Percentiles rank a stretch among this genome's conserved stretches.
phyloP scores from a whole-genome alignment of 1,139 yeast species.

The Debaryomycetaceae sp. region DNA sequence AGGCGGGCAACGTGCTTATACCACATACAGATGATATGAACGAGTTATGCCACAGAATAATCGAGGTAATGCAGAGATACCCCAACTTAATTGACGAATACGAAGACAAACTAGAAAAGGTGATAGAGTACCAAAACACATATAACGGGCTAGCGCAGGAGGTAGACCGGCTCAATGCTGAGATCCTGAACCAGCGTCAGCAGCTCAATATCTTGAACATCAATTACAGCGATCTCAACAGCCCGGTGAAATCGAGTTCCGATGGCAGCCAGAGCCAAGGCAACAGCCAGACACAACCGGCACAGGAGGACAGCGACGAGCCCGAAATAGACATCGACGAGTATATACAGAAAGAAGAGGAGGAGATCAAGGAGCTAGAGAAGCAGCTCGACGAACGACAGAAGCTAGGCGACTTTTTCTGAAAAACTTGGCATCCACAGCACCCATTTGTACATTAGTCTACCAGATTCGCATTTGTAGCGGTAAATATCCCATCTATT shows the following conservation, averaged over 20 bases:
- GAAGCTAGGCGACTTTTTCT: conserved; percentile 2
- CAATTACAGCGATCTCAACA: conserved; percentile 20
- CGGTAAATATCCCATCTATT: conserved; percentile 9
- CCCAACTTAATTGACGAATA: conserved; percentile 29
- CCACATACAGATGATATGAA: conserved; percentile 10
- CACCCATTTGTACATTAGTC: conserved; percentile 8
- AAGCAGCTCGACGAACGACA: conserved; percentile 19
- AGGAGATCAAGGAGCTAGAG: conserved; percentile 32
- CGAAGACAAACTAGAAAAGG: conserved; percentile 17
- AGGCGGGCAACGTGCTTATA: not conserved
- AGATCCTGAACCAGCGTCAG: conserved; percentile 25
- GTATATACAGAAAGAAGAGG: conserved; percentile 30
- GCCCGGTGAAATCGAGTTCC: conserved; percentile 14
- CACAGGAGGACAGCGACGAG: conserved; percentile 10
- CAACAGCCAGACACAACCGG: conserved; percentile 2
- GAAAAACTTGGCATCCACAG: conserved; percentile 3
- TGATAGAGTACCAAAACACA: conserved; percentile 20
- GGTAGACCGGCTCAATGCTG: conserved; percentile 24
- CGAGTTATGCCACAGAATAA: conserved; percentile 19
- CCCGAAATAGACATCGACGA: conserved; percentile 28
- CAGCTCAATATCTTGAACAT: conserved; percentile 27
- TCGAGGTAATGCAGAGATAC: conserved; percentile 20
- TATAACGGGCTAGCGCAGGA: conserved; percentile 21
- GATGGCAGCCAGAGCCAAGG: conserved; percentile 2
- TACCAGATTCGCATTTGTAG: not conserved